Base-by-base conservation (phyloP, 768 basidiomycete genomes). In the Sarcodon aspratus region DNA sequence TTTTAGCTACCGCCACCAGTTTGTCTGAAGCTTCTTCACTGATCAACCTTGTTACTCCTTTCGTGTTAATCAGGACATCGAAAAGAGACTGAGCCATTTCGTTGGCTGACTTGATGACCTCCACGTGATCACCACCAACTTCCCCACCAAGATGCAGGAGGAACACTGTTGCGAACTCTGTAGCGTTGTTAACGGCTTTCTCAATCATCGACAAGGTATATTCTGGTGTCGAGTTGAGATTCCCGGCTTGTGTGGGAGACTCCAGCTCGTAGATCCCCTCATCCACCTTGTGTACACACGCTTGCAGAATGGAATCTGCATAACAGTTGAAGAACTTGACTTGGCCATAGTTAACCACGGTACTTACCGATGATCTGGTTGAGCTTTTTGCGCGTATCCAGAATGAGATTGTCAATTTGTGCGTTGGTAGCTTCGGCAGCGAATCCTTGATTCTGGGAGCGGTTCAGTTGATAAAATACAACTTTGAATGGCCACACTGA, bases 171-270 rank as follows among this genome's bases (percentile, higher is more conserved):
- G 95, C 96, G 59, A 99, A 98, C 59, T 99, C 95, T 44, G 82
- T 97, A 12, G 94, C 91, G 57, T 87, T 95, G 63, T 88, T 94
- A 61, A 85, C 69, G 1, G 92, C 85, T 68, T 97, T 97, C 65
- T 99, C 96, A 60, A 98, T 91, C 85, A 98, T 94, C 1, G 96
- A 96, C 13, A 97, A 71, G 1, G 93, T 95, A 63, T 98, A 98
- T 63, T 97, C 95, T 3, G 96, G 96, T 0, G 96, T 98, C n/a
- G 95, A 91, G 61, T 89, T 95, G 56, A 85, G 76, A 66, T 98
- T 97, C 35, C 95, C 96, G 4, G 86, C 85, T 58, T 92, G 89
- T 36, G 88, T 85, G 2, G 92, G 91, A 3, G 96, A 96, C 65
- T 99, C 95, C 37, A 99, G 76, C 64, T 98, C 96, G 66, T 98